A percentile compares a stretch with the other conserved stretches of the same genome.
Evolutionary conservation across 2,329 filamentous ascomycete species (phyloP).

Genomic region (Calonectria hawksworthii): DNA sequence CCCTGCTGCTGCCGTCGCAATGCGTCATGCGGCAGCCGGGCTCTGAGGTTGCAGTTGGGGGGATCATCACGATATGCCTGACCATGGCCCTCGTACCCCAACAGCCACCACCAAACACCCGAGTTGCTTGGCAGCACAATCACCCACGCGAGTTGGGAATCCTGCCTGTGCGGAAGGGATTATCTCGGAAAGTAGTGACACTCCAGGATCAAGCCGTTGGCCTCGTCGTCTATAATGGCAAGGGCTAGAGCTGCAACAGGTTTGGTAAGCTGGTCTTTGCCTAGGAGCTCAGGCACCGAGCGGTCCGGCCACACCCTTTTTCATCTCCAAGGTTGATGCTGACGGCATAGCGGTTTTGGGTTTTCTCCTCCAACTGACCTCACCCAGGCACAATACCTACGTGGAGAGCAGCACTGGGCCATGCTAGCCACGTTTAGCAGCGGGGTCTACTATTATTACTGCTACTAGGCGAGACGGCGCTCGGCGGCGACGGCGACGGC

Average conservation of each 20-base stretch:
- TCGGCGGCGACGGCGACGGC: constrained; percentile 29
- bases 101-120: background rate
- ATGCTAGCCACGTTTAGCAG: constrained; percentile 14
- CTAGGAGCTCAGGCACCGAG: background rate
- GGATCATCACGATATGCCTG: constrained; percentile 4
- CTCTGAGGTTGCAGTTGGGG: background rate
- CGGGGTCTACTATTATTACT: background rate
- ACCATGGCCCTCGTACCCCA: background rate
- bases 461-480: constrained; percentile 11
- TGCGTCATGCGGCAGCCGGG: constrained; percentile 6
- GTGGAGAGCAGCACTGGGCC: background rate
- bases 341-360: constrained; percentile 20
- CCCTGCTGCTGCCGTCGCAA: constrained; percentile 5
- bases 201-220: constrained; percentile 11
- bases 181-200: constrained; percentile 7
- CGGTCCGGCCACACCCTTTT: constrained; percentile 4
- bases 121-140: background rate
- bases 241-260: constrained; percentile 9
- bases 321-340: constrained; percentile 20
- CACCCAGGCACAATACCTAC: background rate
- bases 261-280: background rate
- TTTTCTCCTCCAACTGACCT: background rate
- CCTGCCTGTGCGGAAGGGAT: constrained; percentile 9
- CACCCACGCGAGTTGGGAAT: constrained; percentile 6
- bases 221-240: background rate